Conservation (phyloP, 2,329 filamentous ascomycete genomes). For the Epichloe sibirici region DNA sequence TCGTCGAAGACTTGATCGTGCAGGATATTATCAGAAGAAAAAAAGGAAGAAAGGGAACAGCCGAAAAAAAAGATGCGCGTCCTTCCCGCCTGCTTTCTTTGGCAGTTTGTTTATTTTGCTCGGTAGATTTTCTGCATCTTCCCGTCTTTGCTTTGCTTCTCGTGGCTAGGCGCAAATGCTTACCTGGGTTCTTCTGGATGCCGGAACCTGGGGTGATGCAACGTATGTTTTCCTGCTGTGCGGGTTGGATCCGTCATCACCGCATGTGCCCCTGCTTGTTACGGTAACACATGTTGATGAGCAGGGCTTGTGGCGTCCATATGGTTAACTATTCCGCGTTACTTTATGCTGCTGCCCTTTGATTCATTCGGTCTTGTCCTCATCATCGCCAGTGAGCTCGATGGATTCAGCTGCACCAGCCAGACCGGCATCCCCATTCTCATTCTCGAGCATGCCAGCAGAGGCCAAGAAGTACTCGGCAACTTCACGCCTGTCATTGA, state of each 20-base stretch:
- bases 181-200: background rate
- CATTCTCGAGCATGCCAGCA: conserved; percentile 33
- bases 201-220: background rate
- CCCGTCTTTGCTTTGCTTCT: background rate
- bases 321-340: background rate
- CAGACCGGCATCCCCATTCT: conserved; percentile 33
- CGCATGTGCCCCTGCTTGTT: background rate
- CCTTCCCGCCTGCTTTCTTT: background rate
- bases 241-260: conserved; percentile 1
- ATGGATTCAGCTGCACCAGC: conserved; percentile 25
- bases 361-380: conserved; percentile 13
- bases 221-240: conserved; percentile 1
- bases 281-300: background rate
- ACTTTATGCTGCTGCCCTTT: background rate
- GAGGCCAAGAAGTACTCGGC: conserved; percentile 48
- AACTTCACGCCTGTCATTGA: conserved; percentile 54
- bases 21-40: no score
- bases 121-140: background rate
- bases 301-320: background rate
- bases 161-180: background rate
- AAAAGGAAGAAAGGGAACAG: no score
- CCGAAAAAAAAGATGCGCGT: background rate
- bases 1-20: background rate
- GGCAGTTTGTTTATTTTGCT: background rate
- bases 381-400: conserved; percentile 23